phyloP scores from a whole-genome alignment of 371 early-diverging fungal species.

The Cokeromyces recurvatus region DNA sequence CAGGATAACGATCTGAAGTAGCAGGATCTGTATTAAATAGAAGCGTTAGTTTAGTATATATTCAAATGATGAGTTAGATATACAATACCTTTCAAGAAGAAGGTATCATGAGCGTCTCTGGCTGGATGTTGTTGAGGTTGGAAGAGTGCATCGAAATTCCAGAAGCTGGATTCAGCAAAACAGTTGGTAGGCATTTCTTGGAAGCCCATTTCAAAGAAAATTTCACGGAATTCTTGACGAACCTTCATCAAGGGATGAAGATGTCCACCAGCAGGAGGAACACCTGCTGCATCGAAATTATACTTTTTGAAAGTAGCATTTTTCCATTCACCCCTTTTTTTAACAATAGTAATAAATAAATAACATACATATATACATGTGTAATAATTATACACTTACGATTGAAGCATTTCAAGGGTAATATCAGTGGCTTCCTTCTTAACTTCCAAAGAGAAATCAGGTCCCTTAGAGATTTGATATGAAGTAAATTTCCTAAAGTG shows the following conservation, averaged over 20 bases:
- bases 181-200: constrained; percentile 99
- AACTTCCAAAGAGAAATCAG: constrained; percentile 78
- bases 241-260: constrained; percentile 99
- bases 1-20: constrained; percentile 73
- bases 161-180: constrained; percentile 99
- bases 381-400: constrained; percentile 28
- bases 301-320: constrained; percentile 94
- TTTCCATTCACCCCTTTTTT: constrained; percentile 79
- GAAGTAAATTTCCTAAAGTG: constrained; percentile 70
- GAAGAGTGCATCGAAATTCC: constrained; percentile 99
- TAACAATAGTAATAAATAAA: not conserved
- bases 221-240: constrained; percentile 97
- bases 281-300: constrained; percentile 96
- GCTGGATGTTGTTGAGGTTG: constrained; percentile 99
- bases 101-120: constrained; percentile 99
- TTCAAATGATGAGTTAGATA: too few relatives aligned
- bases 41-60: not conserved
- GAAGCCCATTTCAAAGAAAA: constrained; percentile 99
- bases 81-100: constrained; percentile 90
- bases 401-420: constrained; percentile 91
- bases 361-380: too few relatives aligned
- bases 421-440: constrained; percentile 94
- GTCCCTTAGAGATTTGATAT: constrained; percentile 88
- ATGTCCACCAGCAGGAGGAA: constrained; percentile 84
- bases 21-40: constrained; percentile 63